These are phyloP conservation scores for Pisolithus tinctorius DNA, from an alignment of 768 basidiomycete species.

Conservation along the genomic window DNA sequence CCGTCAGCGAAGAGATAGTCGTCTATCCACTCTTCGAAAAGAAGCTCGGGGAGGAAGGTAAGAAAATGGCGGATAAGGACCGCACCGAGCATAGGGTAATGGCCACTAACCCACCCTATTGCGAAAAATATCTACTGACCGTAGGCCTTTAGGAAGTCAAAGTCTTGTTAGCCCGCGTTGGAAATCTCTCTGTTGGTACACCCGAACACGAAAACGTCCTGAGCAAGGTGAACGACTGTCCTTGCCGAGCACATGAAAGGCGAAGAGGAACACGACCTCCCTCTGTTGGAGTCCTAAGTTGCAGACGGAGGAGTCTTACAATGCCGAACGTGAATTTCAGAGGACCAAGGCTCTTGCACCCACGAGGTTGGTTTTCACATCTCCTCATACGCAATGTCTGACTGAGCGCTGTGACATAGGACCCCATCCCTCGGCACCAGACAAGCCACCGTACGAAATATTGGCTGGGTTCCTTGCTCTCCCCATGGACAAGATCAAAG, in stretches of 20 bases:
- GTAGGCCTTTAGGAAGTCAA: conserved; percentile 25
- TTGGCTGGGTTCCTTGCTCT: conserved; percentile 45
- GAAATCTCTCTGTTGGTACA: conserved; percentile 37
- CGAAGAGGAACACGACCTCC: conserved; percentile 54
- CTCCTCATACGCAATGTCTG: neutral
- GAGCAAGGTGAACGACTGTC: conserved; percentile 38
- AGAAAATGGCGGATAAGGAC: conserved; percentile 46
- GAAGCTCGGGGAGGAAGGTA: conserved; percentile 46
- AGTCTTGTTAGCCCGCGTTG: conserved; percentile 39
- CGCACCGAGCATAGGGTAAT: conserved; percentile 49
- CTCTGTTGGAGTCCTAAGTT: conserved; percentile 44
- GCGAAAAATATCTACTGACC: neutral
- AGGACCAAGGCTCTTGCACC: conserved; percentile 59
- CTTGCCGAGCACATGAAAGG: conserved; percentile 49
- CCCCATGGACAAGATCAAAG: conserved; percentile 55
- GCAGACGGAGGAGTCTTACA: conserved; percentile 34
- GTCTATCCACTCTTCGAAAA: conserved; percentile 59
- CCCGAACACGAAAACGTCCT: conserved; percentile 37
- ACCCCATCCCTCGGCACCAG: conserved; percentile 44
- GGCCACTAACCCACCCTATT: neutral
- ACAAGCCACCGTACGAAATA: conserved; percentile 58
- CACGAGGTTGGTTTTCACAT: conserved; percentile 38
- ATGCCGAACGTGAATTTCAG: conserved; percentile 43
- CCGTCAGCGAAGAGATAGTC: conserved; percentile 56
- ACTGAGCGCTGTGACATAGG: conserved; percentile 19